phyloP scores from a whole-genome alignment of 2,329 filamentous ascomycete species.

The Cadophora gregata region DNA sequence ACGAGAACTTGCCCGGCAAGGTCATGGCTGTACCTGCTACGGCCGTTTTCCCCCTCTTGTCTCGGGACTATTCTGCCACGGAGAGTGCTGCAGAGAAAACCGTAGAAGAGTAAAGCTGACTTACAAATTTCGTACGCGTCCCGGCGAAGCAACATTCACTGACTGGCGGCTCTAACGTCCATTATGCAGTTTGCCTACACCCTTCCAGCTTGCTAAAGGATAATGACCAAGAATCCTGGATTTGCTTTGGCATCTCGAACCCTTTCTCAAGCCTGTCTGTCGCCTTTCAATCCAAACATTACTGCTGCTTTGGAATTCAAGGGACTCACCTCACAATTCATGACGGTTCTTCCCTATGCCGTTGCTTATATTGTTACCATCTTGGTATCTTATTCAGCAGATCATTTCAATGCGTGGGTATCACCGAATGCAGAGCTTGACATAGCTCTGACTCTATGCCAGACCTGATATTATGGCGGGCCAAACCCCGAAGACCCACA shows the following conservation, averaged over 20 bases:
- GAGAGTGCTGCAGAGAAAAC: not conserved
- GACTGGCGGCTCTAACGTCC: conserved; percentile 59
- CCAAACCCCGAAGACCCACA: no score
- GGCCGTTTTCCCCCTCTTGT: no score
- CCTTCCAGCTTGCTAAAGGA: not conserved
- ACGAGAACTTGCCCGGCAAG: conserved; percentile 50
- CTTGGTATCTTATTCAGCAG: conserved; percentile 63
- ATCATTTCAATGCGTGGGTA: conserved; percentile 59
- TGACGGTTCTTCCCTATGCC: conserved; percentile 71
- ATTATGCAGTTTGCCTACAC: conserved; percentile 52
- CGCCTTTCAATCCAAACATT: conserved; percentile 68
- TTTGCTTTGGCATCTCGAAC: conserved; percentile 58
- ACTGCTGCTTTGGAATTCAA: conserved; percentile 61
- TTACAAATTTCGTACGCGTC: conserved; percentile 36
- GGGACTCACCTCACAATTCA: conserved; percentile 66
- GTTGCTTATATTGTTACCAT: conserved; percentile 59
- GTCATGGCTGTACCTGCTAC: not conserved
- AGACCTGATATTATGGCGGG: no score
- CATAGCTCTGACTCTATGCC: not conserved
- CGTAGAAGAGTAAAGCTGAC: not conserved
- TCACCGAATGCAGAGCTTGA: not conserved
- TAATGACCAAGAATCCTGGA: conserved; percentile 38
- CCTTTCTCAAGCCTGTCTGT: conserved; percentile 67
- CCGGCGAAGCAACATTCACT: conserved; percentile 54
- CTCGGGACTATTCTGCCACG: not conserved